These are phyloP conservation scores for Vigna unguiculata DNA, from an alignment of 306 rosid species.

Conservation along the genomic window DNA sequence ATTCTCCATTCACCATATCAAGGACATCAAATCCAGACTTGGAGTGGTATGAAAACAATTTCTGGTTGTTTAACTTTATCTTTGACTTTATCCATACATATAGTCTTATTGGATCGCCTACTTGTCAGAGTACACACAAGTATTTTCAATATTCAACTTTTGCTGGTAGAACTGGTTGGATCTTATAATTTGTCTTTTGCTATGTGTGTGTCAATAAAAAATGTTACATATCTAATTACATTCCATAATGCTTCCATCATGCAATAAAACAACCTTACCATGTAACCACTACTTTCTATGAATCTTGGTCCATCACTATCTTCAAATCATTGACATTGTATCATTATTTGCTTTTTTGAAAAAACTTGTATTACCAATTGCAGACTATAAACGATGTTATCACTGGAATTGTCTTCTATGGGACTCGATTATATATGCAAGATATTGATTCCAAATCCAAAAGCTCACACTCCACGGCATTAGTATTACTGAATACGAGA, in stretches of 20 bases:
- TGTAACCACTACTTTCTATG: neutral
- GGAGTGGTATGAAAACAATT: slow-evolving; percentile 54
- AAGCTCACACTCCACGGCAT: slow-evolving; percentile 52
- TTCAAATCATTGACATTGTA: neutral
- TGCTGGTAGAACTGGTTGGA: slow-evolving; percentile 1
- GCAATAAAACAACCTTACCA: neutral
- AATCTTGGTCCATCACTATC: neutral
- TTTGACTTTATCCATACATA: slow-evolving; percentile 5
- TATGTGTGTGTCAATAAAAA: neutral
- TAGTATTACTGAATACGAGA: slow-evolving; percentile 69
- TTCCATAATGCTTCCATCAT: neutral
- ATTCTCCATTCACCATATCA: slow-evolving; percentile 59
- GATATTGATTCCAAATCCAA: slow-evolving; percentile 50
- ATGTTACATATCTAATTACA: neutral
- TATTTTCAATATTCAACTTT: neutral
- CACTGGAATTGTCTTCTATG: slow-evolving; percentile 56
- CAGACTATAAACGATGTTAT: slow-evolving; percentile 68
- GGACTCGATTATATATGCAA: slow-evolving; percentile 63
- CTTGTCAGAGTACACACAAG: neutral
- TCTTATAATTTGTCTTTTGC: neutral
- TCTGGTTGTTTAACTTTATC: neutral
- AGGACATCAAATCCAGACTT: slow-evolving; percentile 60
- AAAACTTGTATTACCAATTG: neutral
- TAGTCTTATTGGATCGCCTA: slow-evolving; percentile 1
- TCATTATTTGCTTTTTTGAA: neutral